Conservation (phyloP, 257 asterid species). For the Gardenia jasminoides region DNA sequence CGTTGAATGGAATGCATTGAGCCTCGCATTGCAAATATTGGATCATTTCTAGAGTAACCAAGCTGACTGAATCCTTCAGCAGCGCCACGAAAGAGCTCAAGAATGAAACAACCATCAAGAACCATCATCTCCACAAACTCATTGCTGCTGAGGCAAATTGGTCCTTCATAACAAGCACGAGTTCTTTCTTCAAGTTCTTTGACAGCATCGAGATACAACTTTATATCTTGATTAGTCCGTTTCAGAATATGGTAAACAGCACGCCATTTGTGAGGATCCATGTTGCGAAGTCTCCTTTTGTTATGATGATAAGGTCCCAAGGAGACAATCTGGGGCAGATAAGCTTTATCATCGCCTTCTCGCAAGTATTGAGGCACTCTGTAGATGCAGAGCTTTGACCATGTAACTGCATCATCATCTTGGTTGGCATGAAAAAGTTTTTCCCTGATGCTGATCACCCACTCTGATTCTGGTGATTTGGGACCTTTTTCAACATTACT, state of each 20-base stretch:
- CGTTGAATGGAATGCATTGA: slow-evolving; percentile 81
- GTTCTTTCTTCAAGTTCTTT: slow-evolving; percentile 59
- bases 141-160: slow-evolving; percentile 53
- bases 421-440: slow-evolving; percentile 62
- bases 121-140: slow-evolving; percentile 83
- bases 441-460: slow-evolving; percentile 62
- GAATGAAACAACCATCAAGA: slow-evolving; percentile 64
- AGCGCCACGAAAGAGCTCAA: slow-evolving; percentile 73
- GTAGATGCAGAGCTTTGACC: slow-evolving; percentile 71
- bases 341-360: slow-evolving; percentile 65
- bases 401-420: slow-evolving; percentile 54
- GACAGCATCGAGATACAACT: slow-evolving; percentile 48
- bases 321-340: slow-evolving; percentile 73
- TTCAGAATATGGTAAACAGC: slow-evolving; percentile 57
- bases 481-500: slow-evolving; percentile 24
- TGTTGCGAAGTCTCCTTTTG: slow-evolving; percentile 47
- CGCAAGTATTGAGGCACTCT: slow-evolving; percentile 63
- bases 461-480: slow-evolving; percentile 47
- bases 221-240: slow-evolving; percentile 50
- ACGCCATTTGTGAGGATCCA: slow-evolving; percentile 90
- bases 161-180: slow-evolving; percentile 67
- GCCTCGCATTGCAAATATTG: slow-evolving; percentile 76
- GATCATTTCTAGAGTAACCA: slow-evolving; percentile 74
- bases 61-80: slow-evolving; percentile 58
- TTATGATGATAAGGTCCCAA: slow-evolving; percentile 79